These are phyloP conservation scores for Penicillium sp. DNA, from an alignment of 2,329 filamentous ascomycete species.

Conservation along the genomic window DNA sequence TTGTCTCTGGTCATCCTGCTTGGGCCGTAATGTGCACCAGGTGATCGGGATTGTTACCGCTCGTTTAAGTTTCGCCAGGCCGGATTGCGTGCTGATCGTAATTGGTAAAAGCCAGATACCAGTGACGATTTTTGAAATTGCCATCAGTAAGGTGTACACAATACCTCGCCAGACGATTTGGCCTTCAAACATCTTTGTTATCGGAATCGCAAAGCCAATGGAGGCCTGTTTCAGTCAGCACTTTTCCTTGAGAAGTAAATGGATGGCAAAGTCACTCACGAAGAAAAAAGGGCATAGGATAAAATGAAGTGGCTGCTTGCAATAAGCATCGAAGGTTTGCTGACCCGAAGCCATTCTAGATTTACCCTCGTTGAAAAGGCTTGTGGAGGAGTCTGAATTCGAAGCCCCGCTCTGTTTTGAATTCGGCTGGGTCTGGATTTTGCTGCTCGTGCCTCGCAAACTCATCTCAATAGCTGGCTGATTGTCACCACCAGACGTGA, in stretches of 20 bases:
- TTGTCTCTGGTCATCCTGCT: conserved; percentile 9
- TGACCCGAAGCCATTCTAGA: conserved; percentile 21
- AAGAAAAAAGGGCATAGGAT: conserved; percentile 77
- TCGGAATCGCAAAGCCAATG: conserved; percentile 80
- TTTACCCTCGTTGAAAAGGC: not conserved
- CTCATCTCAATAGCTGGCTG: not conserved
- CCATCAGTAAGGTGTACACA: conserved; percentile 75
- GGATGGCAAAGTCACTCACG: conserved; percentile 49
- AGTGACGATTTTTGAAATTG: conserved; percentile 65
- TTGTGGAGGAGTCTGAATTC: not conserved
- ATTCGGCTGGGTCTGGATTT: not conserved
- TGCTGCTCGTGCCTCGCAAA: not conserved
- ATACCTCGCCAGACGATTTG: conserved; percentile 73
- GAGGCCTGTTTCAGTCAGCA: conserved; percentile 47
- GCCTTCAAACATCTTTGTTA: conserved; percentile 70
- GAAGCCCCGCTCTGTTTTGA: not conserved
- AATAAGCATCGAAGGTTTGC: conserved; percentile 55
- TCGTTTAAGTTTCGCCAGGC: conserved; percentile 9
- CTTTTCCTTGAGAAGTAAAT: not conserved
- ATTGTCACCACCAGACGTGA: not conserved
- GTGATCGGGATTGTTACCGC: not conserved
- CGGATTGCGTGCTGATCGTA: conserved; percentile 15
- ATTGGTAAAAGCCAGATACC: conserved; percentile 59
- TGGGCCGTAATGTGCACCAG: not conserved
- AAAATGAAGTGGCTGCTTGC: conserved; percentile 52